These are phyloP conservation scores for Amaranthus tricolor DNA, from an alignment of 179 eudicot genomes.

Conservation along the genomic window DNA sequence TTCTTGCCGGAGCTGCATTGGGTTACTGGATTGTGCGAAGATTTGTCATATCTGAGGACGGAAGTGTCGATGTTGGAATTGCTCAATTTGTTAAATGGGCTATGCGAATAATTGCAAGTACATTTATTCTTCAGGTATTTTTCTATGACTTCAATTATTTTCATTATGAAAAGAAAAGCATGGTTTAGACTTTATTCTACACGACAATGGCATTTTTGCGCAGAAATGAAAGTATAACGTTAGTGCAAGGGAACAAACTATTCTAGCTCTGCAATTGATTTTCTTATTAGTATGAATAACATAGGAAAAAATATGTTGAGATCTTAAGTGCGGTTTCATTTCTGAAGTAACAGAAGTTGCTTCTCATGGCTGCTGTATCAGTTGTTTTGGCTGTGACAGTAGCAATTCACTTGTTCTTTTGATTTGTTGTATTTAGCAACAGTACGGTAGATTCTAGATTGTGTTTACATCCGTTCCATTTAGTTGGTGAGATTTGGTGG, in stretches of 20 bases:
- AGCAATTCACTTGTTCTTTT: not conserved
- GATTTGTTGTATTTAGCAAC: too few relatives aligned
- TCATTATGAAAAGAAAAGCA: not conserved
- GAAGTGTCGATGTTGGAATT: constrained; percentile 75
- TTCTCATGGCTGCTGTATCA: not conserved
- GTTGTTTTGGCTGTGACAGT: not conserved
- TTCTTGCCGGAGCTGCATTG: constrained; percentile 81
- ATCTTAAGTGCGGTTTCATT: not conserved
- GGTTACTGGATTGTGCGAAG: constrained; percentile 90
- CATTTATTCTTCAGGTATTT: constrained; percentile 68
- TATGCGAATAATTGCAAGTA: constrained; percentile 66
- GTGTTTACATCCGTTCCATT: too few relatives aligned
- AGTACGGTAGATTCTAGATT: too few relatives aligned
- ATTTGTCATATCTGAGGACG: constrained; percentile 77
- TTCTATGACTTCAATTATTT: not conserved
- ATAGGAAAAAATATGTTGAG: not conserved
- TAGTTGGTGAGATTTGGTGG: too few relatives aligned
- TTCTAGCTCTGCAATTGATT: not conserved
- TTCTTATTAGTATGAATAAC: not conserved
- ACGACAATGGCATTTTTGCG: not conserved
- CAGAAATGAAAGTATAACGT: not conserved
- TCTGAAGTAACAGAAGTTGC: not conserved
- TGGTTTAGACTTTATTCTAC: not conserved
- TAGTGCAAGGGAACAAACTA: not conserved
- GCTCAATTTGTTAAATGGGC: constrained; percentile 96